Conservation (phyloP, 1,139 yeast genomes). For the Blastobotrys proliferans region DNA sequence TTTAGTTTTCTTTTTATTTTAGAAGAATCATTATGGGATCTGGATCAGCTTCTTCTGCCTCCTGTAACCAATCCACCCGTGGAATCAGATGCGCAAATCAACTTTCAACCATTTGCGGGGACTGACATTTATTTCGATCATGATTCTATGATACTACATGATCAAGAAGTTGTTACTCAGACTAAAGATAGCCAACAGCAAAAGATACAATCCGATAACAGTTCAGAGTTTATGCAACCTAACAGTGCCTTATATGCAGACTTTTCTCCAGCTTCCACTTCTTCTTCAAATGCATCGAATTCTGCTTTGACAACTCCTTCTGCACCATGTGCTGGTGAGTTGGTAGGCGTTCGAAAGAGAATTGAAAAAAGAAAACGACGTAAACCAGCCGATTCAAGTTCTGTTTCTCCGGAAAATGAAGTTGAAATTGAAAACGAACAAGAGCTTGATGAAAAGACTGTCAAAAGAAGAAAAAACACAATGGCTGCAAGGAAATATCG, state of each 20-base stretch:
- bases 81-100: background rate
- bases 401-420: background rate
- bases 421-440: background rate
- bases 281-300: background rate
- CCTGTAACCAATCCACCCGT: background rate
- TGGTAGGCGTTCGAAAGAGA: slow-evolving; percentile 14
- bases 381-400: slow-evolving; percentile 1
- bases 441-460: slow-evolving; percentile 6
- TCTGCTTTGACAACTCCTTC: background rate
- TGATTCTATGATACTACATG: too few relatives aligned
- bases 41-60: background rate
- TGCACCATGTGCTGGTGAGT: background rate
- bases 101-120: background rate
- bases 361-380: slow-evolving; percentile 17
- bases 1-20: background rate
- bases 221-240: background rate
- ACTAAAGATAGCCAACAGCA: background rate
- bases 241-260: background rate
- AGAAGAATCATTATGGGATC: background rate
- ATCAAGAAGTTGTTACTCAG: too few relatives aligned
- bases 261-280: background rate
- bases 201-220: background rate
- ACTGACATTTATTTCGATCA: too few relatives aligned
- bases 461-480: slow-evolving; percentile 17
- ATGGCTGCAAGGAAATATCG: slow-evolving; percentile 20